A percentile compares a stretch with the other conserved stretches of the same genome.
Conservation (phyloP, 2,329 filamentous ascomycete genomes). For the Sarocladium brachiariae region DNA sequence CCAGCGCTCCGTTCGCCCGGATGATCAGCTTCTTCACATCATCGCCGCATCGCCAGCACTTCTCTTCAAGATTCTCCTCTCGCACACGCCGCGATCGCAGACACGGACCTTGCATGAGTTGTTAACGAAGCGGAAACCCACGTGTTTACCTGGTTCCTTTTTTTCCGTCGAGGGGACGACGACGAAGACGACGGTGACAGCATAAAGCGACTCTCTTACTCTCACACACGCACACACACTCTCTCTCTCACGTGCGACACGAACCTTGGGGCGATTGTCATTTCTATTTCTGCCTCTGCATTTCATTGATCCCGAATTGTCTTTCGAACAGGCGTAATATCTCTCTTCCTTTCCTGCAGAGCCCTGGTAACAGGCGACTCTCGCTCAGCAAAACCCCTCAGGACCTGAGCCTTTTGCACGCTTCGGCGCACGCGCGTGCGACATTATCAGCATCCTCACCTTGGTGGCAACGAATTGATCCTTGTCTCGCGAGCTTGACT, state of each 20-base stretch:
- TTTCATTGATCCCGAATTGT: too few species aligned
- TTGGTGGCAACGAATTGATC: not conserved
- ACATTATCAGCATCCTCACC: too few species aligned
- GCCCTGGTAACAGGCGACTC: too few species aligned
- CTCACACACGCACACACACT: not conserved
- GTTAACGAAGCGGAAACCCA: not conserved
- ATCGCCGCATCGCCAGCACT: not conserved
- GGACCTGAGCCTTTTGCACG: too few species aligned
- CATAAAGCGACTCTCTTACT: too few species aligned
- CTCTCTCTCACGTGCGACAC: too few species aligned
- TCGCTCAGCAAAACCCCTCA: too few species aligned
- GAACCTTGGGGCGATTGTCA: too few species aligned
- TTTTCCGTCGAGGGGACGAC: not conserved
- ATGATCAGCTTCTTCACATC: conserved; percentile 8
- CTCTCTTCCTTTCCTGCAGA: too few species aligned
- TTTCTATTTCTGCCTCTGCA: too few species aligned
- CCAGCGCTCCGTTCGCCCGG: conserved; percentile 7
- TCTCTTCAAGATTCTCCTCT: conserved; percentile 4
- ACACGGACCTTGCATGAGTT: not conserved
- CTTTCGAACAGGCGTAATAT: too few species aligned
- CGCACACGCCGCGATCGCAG: conserved; percentile 2
- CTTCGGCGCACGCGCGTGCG: too few species aligned
- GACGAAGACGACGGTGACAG: not conserved
- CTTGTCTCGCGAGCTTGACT: not conserved
- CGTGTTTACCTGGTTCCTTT: not conserved